Percentiles rank a stretch among this genome's conserved stretches.
phyloP scores from a whole-genome alignment of 345 rosid genomes.

The Citrus hindsii region DNA sequence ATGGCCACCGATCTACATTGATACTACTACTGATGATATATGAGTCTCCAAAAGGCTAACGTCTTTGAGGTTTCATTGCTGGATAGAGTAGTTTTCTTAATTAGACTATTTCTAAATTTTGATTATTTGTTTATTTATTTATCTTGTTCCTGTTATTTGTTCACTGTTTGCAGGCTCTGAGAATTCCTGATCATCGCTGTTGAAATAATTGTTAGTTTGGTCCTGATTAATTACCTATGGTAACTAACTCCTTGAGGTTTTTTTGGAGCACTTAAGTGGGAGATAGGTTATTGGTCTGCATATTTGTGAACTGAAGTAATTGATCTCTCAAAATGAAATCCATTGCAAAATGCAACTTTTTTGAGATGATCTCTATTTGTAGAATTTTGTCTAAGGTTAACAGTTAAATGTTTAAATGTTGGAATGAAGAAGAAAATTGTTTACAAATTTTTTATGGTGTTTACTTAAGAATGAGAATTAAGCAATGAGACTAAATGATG shows the following conservation, averaged over 20 bases:
- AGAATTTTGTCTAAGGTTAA: background rate
- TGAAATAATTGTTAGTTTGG: background rate
- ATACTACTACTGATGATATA: constrained; percentile 89
- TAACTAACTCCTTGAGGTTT: too few species aligned
- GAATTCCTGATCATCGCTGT: background rate
- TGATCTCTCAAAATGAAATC: background rate
- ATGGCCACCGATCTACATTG: constrained; percentile 75
- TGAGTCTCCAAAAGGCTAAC: constrained; percentile 16
- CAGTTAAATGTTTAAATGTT: background rate
- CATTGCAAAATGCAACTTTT: background rate
- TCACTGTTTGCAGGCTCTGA: background rate
- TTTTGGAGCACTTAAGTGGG: too few species aligned
- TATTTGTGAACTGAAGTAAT: background rate
- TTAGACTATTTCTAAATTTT: background rate
- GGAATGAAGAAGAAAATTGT: background rate
- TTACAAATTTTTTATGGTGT: background rate
- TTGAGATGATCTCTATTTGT: background rate
- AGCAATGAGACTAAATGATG: too few species aligned
- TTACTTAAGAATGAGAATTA: background rate
- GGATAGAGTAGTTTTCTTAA: constrained; percentile 8
- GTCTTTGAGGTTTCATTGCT: too few species aligned
- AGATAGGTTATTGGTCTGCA: background rate
- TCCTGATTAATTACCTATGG: background rate
- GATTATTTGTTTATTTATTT: background rate
- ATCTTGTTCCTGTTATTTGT: background rate